Base-by-base conservation (phyloP, 345 rosid species). In the Cardamine occulta region DNA sequence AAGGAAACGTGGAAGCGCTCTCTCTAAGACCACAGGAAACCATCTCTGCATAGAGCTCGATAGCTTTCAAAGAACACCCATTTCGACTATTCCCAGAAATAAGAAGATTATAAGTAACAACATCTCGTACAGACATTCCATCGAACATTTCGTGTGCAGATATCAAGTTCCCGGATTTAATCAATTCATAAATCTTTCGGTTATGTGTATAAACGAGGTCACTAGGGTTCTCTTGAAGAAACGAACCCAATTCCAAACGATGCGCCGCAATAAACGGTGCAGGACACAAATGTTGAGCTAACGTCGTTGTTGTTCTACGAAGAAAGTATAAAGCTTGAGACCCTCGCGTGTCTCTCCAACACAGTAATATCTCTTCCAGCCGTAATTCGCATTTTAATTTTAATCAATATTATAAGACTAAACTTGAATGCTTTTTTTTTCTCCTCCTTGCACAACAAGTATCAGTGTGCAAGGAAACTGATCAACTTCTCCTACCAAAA, bases 1-100 rank as follows among this genome's bases (percentile, higher is more conserved):
- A 85, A 65, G 94, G 86, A 77, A 85, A 86, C 8, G 93, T 88
- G 1, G 85, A 83, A 14, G 85, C 85, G 67, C 80, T 90, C 80
- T 93, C 98, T 74, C 74, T 77, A 24, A 93, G 77, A 62, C 87
- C 88, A 51, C 18, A 68, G 0, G 84, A 80, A 47, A 84, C 80
- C 92, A 93, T 83, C 74, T 86, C 81, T 28, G 64, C 52, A 65
- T 91, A 91, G 56, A 85, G 75, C 37, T 37, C 56, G 8, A 91
- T 59, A 54, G 85, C 88, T 72, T 19, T 79, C 56, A 53, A 15
- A 7, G 79, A 68, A 60, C 65, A 59, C 11, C 88, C 90, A 34
- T 53, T 72, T 63, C 82, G 84, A 15, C 83, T 77, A 35, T 83
- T 63, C 26, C 93, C 95, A 60, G 91, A 86, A 55, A 88, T 84